Evolutionary conservation across 371 early-diverging fungal species (phyloP).

Genomic region (Mortierella sp.): DNA sequence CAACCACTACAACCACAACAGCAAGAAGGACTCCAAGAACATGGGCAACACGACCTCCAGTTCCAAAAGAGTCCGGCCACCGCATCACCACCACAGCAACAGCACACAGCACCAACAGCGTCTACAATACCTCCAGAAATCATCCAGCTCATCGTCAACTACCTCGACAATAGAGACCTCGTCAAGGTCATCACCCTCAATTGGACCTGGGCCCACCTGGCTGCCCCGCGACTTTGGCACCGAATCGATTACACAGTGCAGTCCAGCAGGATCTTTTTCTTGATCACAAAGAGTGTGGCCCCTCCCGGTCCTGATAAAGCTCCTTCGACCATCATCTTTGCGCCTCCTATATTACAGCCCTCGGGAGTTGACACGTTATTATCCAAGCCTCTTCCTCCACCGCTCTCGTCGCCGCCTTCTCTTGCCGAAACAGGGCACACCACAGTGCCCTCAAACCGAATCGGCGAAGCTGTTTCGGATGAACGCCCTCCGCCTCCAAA

Average conservation of each 20-base stretch:
- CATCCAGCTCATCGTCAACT: conserved; percentile 48
- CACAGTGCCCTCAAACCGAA: neutral
- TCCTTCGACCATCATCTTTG: neutral
- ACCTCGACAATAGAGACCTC: conserved; percentile 44
- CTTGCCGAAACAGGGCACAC: neutral
- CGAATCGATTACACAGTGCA: conserved; percentile 29
- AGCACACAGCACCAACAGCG: neutral
- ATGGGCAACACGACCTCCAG: conserved; percentile 3
- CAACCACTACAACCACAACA: neutral
- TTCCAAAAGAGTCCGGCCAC: conserved; percentile 1
- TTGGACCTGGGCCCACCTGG: conserved; percentile 50
- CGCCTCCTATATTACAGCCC: neutral
- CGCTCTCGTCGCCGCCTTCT: neutral
- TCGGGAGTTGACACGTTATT: neutral
- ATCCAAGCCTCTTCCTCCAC: neutral
- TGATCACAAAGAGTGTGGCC: conserved; percentile 50
- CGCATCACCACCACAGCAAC: neutral
- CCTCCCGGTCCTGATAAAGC: conserved; percentile 6
- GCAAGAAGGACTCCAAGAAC: neutral
- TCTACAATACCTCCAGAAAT: conserved; percentile 51
- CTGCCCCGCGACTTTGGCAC: conserved; percentile 44
- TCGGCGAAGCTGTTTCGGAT: neutral
- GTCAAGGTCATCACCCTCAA: conserved; percentile 43
- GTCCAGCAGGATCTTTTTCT: conserved; percentile 39
- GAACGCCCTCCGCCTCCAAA: neutral